Conservation (phyloP, 1,284 basidiomycete species). For the Somion occarium region DNA sequence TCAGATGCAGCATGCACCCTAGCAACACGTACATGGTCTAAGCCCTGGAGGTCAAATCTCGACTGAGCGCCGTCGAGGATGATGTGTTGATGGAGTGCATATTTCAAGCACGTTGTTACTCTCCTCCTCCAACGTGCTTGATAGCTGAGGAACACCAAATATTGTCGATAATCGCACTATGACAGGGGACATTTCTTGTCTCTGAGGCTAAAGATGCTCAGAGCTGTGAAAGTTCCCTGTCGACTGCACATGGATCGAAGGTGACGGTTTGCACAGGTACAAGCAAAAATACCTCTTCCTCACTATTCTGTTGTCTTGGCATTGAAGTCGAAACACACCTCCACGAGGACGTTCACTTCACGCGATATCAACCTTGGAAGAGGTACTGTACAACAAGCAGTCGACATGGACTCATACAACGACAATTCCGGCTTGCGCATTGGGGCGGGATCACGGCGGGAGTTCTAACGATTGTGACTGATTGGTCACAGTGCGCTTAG, state of each 20-base stretch:
- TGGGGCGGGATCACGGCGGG: neutral
- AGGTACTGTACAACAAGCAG: neutral
- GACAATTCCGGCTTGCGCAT: neutral
- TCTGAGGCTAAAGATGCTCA: neutral
- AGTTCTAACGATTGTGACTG: neutral
- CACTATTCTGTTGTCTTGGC: neutral
- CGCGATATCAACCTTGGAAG: no score
- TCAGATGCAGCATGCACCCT: no score
- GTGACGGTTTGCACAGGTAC: neutral
- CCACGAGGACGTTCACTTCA: no score
- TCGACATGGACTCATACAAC: neutral
- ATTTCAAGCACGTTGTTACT: neutral
- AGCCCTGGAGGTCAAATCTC: no score
- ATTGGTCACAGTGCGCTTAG: slow-evolving; percentile 16
- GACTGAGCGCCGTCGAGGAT: no score
- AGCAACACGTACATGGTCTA: no score
- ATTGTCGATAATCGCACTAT: neutral
- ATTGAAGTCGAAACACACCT: no score
- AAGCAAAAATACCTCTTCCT: neutral
- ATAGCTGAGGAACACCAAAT: neutral
- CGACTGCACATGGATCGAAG: neutral
- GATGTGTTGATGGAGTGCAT: neutral
- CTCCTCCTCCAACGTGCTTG: neutral
- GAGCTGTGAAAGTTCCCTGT: neutral
- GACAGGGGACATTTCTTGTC: neutral